Evolutionary conservation across 129 eudicot species (phyloP), one percentile per base, ranked within the genome.

Genomic region (Artemisia tridentata): DNA sequence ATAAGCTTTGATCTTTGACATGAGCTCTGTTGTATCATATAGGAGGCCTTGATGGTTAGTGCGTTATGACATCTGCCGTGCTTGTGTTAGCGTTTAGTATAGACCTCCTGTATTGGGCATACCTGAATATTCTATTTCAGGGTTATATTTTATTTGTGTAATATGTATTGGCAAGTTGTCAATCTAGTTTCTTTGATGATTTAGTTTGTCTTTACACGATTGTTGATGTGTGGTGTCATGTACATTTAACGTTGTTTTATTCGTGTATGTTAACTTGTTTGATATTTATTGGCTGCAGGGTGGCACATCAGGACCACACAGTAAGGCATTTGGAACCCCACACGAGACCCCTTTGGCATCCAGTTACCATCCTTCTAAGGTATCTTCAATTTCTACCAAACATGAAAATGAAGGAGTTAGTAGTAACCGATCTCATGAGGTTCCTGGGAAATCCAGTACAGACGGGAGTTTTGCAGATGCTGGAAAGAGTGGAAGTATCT

Each of bases 371-470:
- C 79, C 86, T 60, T 58, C 87, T 77, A 89, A 93, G 98, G 98
- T 93, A 89, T 86, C 95, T 83, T 85, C 86, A 53, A 84, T 89
- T 89, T 75, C 86, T 86, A 93, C 85, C 86, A 87, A 88, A 86
- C 85, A 87, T 89, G 98, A 93, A 89, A 93, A 93, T 93, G 87
- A 87, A 88, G 96, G 96, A 87, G 95, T 89, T 87, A 89, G 81
- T 93, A 84, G 80, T 87, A 89, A 84, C 98, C 80, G 96, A 93
- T 93, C 95, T 93, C 95, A 89, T 89, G 95, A 87, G 97, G 92
- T 87, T 89, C 88, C 90, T 89, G 96, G 96, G 89, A 87, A 89
- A 87, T 93, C 92, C 77, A 92, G 96, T 92, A 92, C 96, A 93
- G 98, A 93, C 89, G 95, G 95, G 82, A 83, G 81, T 81, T 75